Evolutionary conservation across 495 filamentous ascomycete species (phyloP).

Genomic region (Penicillium macrosclerotiorum): DNA sequence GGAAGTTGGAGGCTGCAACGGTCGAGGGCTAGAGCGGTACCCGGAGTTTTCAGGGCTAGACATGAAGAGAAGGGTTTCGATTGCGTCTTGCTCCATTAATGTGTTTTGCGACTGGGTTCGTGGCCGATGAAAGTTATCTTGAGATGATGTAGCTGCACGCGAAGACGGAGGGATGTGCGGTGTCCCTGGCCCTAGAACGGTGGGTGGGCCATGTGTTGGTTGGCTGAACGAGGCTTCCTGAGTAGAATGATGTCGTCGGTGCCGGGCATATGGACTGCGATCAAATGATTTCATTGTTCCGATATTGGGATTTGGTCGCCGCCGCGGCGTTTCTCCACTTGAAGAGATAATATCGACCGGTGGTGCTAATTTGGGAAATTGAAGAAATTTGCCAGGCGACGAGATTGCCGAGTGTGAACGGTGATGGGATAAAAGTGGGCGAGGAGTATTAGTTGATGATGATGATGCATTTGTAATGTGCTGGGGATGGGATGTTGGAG

Average conservation of each 20-base stretch:
- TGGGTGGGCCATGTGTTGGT: slow-evolving; percentile 19
- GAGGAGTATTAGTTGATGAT: slow-evolving; percentile 6
- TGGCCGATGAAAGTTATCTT: slow-evolving; percentile 28
- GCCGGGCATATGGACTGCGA: slow-evolving; percentile 26
- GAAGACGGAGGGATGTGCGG: slow-evolving; percentile 33
- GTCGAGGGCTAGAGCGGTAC: slow-evolving; percentile 38
- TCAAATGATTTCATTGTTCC: slow-evolving; percentile 12
- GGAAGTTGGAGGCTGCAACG: slow-evolving; percentile 19
- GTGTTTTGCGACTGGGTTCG: slow-evolving; percentile 64
- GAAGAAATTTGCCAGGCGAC: slow-evolving; percentile 17
- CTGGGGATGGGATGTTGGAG: slow-evolving; percentile 10
- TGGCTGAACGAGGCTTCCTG: slow-evolving; percentile 26
- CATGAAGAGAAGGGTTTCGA: slow-evolving; percentile 85
- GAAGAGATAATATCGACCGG: slow-evolving; percentile 53
- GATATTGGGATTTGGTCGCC: slow-evolving; percentile 43
- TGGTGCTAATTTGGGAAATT: slow-evolving; percentile 50
- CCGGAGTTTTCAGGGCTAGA: slow-evolving; percentile 77
- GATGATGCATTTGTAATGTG: background rate
- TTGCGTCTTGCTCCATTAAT: slow-evolving; percentile 78
- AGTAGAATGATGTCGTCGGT: slow-evolving; percentile 39
- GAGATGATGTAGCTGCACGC: slow-evolving; percentile 21
- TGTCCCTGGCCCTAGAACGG: slow-evolving; percentile 28
- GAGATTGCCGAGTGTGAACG: slow-evolving; percentile 22
- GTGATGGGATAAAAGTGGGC: slow-evolving; percentile 15
- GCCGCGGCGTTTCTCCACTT: slow-evolving; percentile 24